A percentile compares a stretch with the other conserved stretches of the same genome.
Evolutionary conservation across 2,329 filamentous ascomycete genomes (phyloP).

Genomic region (Verticillium longisporum): DNA sequence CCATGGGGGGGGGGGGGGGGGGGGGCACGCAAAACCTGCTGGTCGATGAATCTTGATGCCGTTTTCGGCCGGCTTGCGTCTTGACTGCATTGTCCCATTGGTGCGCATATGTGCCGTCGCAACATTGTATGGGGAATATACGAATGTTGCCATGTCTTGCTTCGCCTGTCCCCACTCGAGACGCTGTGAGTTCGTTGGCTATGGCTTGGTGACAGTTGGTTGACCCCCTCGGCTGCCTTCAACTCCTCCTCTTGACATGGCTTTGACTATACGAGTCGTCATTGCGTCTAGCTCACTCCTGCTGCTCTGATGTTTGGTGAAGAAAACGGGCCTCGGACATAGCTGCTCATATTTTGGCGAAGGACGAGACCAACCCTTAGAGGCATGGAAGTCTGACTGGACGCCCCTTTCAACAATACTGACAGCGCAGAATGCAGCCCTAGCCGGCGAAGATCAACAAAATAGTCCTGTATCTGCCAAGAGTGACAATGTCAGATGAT

Average conservation of each 20-base stretch:
- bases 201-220: background rate
- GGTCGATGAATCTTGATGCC: background rate
- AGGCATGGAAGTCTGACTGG: background rate
- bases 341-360: too few relatives aligned
- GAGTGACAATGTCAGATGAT: background rate
- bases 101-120: background rate
- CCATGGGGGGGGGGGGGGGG: background rate
- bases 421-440: background rate
- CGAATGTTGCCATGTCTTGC: background rate
- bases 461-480: background rate
- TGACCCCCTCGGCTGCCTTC: too few relatives aligned
- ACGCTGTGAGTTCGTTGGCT: background rate
- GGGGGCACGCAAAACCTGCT: background rate
- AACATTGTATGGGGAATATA: background rate
- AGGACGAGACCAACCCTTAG: background rate
- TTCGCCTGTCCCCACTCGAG: background rate
- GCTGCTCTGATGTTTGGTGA: too few relatives aligned
- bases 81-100: background rate
- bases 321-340: too few relatives aligned
- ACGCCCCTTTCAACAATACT: background rate
- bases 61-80: background rate
- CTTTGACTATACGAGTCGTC: too few relatives aligned
- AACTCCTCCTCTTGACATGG: too few relatives aligned
- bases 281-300: too few relatives aligned
- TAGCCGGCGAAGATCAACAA: background rate